Percentiles rank a stretch among this genome's conserved stretches.
These are phyloP conservation scores for Dichotomocladium elegans DNA, from an alignment of 371 early-diverging fungal species.

Conservation along the genomic window DNA sequence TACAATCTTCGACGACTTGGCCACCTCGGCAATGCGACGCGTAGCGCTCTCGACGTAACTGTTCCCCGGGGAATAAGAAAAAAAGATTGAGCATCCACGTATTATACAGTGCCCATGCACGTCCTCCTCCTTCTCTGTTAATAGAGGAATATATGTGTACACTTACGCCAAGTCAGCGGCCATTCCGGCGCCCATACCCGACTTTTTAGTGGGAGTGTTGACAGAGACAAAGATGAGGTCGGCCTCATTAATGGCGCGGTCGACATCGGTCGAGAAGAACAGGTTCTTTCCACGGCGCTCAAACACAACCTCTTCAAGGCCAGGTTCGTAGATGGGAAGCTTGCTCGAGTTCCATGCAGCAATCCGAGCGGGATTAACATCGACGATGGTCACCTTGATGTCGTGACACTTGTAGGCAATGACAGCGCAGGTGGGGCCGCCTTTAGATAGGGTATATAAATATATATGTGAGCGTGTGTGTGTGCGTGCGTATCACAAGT, in stretches of 20 bases:
- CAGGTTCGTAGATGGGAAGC: constrained; percentile 91
- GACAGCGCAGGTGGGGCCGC: constrained; percentile 92
- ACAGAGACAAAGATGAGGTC: constrained; percentile 89
- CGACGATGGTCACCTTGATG: constrained; percentile 87
- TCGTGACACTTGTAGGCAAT: constrained; percentile 87
- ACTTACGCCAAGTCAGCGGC: constrained; percentile 86
- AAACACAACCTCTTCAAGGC: constrained; percentile 80
- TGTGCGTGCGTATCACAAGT: too few relatives aligned
- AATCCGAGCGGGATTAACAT: constrained; percentile 74
- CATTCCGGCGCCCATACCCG: constrained; percentile 76
- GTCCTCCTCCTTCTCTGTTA: too few relatives aligned
- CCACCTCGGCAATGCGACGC: constrained; percentile 81
- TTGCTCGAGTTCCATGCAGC: constrained; percentile 85
- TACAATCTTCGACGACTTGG: constrained; percentile 83
- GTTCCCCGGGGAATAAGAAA: constrained; percentile 1
- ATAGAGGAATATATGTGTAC: neutral
- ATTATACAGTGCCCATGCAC: neutral
- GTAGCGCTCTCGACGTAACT: constrained; percentile 87
- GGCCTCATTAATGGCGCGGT: constrained; percentile 69
- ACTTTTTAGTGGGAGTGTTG: constrained; percentile 85
- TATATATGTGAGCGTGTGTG: too few relatives aligned
- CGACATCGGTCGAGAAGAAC: constrained; percentile 81
- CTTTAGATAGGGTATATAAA: too few relatives aligned
- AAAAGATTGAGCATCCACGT: neutral
- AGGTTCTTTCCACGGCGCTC: constrained; percentile 74